phyloP scores from a whole-genome alignment of 2,329 filamentous ascomycete species.

The Rhynchosporium agropyri region DNA sequence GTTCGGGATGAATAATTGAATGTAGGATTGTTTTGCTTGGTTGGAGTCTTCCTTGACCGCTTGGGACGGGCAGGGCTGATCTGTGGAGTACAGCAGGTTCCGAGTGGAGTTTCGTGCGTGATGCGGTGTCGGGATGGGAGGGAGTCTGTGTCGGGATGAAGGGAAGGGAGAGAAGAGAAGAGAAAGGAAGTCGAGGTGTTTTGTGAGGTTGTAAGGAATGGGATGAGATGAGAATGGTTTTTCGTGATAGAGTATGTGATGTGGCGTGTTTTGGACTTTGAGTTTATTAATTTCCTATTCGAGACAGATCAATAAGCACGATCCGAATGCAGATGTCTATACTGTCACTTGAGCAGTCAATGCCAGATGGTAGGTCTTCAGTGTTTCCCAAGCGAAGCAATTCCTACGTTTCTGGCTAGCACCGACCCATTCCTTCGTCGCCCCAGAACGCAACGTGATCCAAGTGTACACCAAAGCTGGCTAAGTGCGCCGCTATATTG shows the following conservation, averaged over 20 bases:
- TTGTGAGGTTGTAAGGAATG: too few relatives aligned
- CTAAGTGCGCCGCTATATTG: background rate
- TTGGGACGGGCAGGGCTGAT: background rate
- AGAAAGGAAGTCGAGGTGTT: too few relatives aligned
- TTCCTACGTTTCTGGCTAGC: background rate
- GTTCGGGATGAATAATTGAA: constrained; percentile 1
- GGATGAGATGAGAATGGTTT: too few relatives aligned
- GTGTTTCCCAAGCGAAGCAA: background rate
- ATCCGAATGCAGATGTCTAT: background rate
- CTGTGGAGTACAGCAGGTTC: background rate
- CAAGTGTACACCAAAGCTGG: background rate
- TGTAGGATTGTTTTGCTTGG: too few relatives aligned
- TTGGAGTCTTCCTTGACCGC: constrained; percentile 11
- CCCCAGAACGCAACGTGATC: background rate
- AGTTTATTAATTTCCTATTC: too few relatives aligned
- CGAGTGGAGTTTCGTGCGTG: too few relatives aligned
- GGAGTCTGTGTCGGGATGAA: too few relatives aligned
- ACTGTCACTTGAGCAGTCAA: background rate
- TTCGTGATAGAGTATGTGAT: too few relatives aligned
- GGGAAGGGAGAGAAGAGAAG: too few relatives aligned
- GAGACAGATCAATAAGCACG: background rate
- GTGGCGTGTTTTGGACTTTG: too few relatives aligned
- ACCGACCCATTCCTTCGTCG: background rate
- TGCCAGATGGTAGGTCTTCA: background rate
- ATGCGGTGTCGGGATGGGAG: too few relatives aligned